These are phyloP conservation scores for Herpotrichia juniperi DNA, from an alignment of 2,329 filamentous ascomycete genomes.

Conservation along the genomic window DNA sequence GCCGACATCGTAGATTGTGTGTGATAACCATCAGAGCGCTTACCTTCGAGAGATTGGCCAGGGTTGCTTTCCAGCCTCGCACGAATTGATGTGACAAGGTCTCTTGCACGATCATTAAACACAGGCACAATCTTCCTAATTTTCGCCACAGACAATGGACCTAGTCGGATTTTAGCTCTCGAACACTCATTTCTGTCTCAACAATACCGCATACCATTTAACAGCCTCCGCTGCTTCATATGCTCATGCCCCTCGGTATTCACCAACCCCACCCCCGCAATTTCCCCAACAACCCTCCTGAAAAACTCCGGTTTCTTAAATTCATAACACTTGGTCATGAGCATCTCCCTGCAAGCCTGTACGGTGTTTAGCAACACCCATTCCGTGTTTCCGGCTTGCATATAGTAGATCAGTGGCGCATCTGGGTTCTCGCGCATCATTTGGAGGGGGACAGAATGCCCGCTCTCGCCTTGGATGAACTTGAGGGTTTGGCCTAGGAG, in stretches of 20 bases:
- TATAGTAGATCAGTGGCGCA: conserved; percentile 19
- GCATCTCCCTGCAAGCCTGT: conserved; percentile 12
- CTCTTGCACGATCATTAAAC: conserved; percentile 40
- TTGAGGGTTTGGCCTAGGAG: no score
- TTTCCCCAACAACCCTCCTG: conserved; percentile 17
- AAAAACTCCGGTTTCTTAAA: conserved; percentile 19
- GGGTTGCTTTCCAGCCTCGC: no score
- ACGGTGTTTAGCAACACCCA: conserved; percentile 17
- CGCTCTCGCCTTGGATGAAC: no score
- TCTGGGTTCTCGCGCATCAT: conserved; percentile 11
- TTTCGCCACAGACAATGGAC: conserved; percentile 45
- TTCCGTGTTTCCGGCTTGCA: conserved; percentile 18
- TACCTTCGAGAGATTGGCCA: no score
- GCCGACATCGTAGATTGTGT: no score
- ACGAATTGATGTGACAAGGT: neutral
- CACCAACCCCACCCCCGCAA: conserved; percentile 17
- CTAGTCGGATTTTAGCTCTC: conserved; percentile 10
- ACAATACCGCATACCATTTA: conserved; percentile 23
- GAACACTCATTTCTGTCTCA: neutral
- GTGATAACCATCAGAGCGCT: no score
- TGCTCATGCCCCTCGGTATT: conserved; percentile 15
- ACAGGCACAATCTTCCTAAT: conserved; percentile 47
- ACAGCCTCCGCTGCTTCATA: conserved; percentile 37
- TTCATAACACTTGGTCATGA: conserved; percentile 19
- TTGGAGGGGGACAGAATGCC: no score